phyloP scores from a whole-genome alignment of 495 filamentous ascomycete genomes.

The Lichina pygmaea region DNA sequence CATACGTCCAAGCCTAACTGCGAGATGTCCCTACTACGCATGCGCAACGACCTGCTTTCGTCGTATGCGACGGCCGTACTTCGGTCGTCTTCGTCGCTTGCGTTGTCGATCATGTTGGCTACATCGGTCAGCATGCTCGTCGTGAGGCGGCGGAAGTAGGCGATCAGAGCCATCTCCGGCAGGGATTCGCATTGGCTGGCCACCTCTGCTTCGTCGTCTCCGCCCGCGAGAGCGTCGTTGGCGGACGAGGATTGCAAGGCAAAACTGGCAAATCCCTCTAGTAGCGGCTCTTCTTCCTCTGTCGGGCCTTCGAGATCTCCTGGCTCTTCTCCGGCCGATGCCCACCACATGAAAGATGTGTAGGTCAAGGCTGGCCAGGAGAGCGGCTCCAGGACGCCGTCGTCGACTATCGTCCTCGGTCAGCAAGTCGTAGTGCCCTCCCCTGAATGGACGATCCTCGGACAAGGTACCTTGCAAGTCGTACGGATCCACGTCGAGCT shows the following conservation, averaged over 20 bases:
- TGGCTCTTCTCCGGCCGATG: slow-evolving; percentile 69
- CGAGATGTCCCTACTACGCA: slow-evolving; percentile 43
- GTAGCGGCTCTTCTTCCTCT: slow-evolving; percentile 18
- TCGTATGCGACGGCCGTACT: slow-evolving; percentile 15
- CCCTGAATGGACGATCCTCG: neutral
- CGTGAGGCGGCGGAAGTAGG: slow-evolving; percentile 79
- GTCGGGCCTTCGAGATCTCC: slow-evolving; percentile 19
- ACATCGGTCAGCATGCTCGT: slow-evolving; percentile 39
- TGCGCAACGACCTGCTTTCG: slow-evolving; percentile 17
- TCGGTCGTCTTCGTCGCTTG: slow-evolving; percentile 14
- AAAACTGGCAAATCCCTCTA: slow-evolving; percentile 13
- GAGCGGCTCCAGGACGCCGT: slow-evolving; percentile 41
- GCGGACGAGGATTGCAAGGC: neutral
- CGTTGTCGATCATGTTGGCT: slow-evolving; percentile 23
- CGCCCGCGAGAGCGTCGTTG: slow-evolving; percentile 9
- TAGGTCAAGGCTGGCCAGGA: slow-evolving; percentile 86
- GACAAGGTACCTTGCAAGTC: neutral
- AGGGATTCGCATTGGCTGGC: neutral
- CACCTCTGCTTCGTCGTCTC: slow-evolving; percentile 3
- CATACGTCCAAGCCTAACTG: slow-evolving; percentile 71
- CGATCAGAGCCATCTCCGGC: slow-evolving; percentile 50
- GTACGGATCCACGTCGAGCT: slow-evolving; percentile 3
- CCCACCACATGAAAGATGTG: slow-evolving; percentile 93
- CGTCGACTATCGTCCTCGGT: slow-evolving; percentile 5
- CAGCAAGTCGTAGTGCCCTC: neutral